A percentile compares a stretch with the other conserved stretches of the same genome.
Conservation (phyloP, 371 early-diverging fungal genomes). For the Mucor piriformis region DNA sequence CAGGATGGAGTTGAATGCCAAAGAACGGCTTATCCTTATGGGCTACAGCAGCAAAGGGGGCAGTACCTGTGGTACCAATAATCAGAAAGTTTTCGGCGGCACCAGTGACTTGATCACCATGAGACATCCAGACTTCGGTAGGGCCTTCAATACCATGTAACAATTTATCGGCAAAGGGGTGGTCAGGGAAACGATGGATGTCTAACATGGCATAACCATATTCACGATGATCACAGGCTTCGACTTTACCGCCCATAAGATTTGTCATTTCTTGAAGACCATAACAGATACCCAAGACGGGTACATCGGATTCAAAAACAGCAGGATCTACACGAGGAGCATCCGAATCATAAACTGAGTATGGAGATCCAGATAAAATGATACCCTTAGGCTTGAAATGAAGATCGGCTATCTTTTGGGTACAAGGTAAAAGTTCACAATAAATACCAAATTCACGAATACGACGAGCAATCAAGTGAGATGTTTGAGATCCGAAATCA, state of each 20-base stretch:
- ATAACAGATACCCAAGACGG: constrained; percentile 97
- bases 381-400: constrained; percentile 96
- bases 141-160: constrained; percentile 77
- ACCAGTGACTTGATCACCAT: constrained; percentile 91
- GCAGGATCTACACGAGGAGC: constrained; percentile 94
- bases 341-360: constrained; percentile 93
- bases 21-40: constrained; percentile 79
- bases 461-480: constrained; percentile 96
- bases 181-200: constrained; percentile 63
- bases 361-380: constrained; percentile 95
- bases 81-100: constrained; percentile 84
- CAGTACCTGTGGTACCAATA: constrained; percentile 85
- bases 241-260: constrained; percentile 86
- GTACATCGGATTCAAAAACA: constrained; percentile 87
- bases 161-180: constrained; percentile 68
- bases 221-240: constrained; percentile 89
- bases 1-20: constrained; percentile 98
- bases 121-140: constrained; percentile 96
- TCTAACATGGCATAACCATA: constrained; percentile 90
- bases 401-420: constrained; percentile 89
- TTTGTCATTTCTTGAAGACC: constrained; percentile 95
- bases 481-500: constrained; percentile 98
- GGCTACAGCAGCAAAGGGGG: constrained; percentile 89
- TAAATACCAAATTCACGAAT: constrained; percentile 96
- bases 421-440: constrained; percentile 97